phyloP scores from a whole-genome alignment of 139 green algal species.

The Chlorokybus atmophyticus region DNA sequence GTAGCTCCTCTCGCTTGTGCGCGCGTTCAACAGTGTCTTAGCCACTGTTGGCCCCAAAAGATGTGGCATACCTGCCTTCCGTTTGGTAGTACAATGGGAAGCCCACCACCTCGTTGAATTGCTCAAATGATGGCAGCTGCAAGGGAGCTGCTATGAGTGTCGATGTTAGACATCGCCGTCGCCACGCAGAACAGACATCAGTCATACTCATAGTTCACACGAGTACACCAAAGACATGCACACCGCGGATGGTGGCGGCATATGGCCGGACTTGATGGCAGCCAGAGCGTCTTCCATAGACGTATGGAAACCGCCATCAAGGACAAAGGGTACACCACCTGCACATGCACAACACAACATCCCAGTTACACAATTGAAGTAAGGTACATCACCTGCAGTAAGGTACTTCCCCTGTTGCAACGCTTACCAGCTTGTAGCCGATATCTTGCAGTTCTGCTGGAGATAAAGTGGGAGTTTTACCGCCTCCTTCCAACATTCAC shows the following conservation, averaged over 20 bases:
- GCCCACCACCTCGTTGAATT: conserved; percentile 22
- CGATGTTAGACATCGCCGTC: no score
- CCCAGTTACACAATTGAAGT: no score
- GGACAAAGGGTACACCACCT: conserved; percentile 19
- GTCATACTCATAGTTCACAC: no score
- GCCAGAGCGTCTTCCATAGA: conserved; percentile 22
- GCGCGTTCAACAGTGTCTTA: no score
- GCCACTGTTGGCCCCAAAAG: no score
- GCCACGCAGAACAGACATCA: no score
- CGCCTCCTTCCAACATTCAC: conserved; percentile 89
- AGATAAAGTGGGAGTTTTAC: conserved; percentile 71
- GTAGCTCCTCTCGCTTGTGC: no score
- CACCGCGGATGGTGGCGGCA: conserved; percentile 25
- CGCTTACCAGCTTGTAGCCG: conserved; percentile 66
- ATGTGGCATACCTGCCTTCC: conserved; percentile 13
- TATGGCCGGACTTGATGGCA: conserved; percentile 11
- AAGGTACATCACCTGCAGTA: no score
- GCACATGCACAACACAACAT: neutral
- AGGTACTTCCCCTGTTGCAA: no score
- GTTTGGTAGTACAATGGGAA: conserved; percentile 23
- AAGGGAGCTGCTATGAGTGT: no score
- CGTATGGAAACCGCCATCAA: conserved; percentile 22
- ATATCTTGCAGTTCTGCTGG: conserved; percentile 57
- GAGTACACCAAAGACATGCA: no score
- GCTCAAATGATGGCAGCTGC: conserved; percentile 22